Conservation (phyloP, 1,139 yeast genomes). For the Geotrichum aggregatum region DNA sequence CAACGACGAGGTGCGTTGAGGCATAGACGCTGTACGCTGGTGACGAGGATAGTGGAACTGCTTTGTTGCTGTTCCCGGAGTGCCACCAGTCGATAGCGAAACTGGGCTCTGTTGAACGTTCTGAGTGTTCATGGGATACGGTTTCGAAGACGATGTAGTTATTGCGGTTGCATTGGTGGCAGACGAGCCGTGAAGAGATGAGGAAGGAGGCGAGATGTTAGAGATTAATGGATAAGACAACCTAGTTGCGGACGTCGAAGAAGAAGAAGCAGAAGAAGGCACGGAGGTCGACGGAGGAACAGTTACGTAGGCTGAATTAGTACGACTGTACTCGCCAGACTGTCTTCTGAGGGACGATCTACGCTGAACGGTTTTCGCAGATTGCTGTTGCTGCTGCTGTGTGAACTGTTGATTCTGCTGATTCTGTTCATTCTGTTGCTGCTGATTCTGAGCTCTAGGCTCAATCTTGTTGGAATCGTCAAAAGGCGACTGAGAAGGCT, state of each 20-base stretch:
- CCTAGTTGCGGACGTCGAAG: not conserved
- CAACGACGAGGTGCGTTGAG: not conserved
- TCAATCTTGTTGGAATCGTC: constrained; percentile 18
- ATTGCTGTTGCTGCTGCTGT: not conserved
- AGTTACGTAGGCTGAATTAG: not conserved
- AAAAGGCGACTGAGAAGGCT: constrained; percentile 15
- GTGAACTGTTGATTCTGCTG: not conserved
- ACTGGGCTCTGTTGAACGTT: not conserved
- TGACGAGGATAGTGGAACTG: constrained; percentile 8
- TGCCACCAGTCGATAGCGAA: not conserved
- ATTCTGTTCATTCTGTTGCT: not conserved
- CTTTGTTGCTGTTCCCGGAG: not conserved
- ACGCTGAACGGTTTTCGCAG: not conserved
- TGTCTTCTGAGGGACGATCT: not conserved
- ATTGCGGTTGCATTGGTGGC: not conserved
- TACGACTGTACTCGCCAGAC: not conserved
- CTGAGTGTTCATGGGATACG: not conserved
- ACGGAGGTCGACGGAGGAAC: not conserved
- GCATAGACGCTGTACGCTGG: constrained; percentile 7
- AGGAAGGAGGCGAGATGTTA: too few species aligned
- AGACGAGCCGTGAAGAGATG: not conserved
- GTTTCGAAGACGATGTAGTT: not conserved
- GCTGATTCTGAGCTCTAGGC: not conserved
- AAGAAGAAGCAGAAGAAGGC: not conserved
- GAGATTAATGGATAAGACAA: too few species aligned